Conservation (phyloP, 208 protist genomes). For the Leishmania lainsoni region DNA sequence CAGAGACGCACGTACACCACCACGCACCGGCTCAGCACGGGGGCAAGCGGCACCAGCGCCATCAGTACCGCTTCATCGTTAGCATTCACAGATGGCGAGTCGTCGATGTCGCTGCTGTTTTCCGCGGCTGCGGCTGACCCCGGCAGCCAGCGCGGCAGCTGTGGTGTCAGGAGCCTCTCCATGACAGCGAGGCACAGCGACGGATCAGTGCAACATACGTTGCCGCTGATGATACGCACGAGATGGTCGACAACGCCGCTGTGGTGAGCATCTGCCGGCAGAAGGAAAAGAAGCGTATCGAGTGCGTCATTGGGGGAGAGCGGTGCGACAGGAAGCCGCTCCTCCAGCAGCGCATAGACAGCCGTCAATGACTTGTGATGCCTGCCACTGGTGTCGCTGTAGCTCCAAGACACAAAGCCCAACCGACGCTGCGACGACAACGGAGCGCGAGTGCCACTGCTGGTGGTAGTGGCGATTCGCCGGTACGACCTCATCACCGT, state of each 20-base stretch:
- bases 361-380: not conserved
- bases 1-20: slow-evolving; percentile 7
- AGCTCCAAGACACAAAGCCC: not conserved
- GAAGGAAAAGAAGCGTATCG: slow-evolving; percentile 1
- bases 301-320: slow-evolving; percentile 37
- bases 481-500: not conserved
- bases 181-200: slow-evolving; percentile 16
- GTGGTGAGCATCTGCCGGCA: slow-evolving; percentile 14
- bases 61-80: slow-evolving; percentile 7
- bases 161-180: slow-evolving; percentile 6
- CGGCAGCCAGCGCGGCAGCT: slow-evolving; percentile 6
- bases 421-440: not conserved
- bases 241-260: slow-evolving; percentile 26
- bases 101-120: not conserved
- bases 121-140: not conserved
- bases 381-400: not conserved
- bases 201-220: slow-evolving; percentile 21
- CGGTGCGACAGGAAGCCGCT: slow-evolving; percentile 30
- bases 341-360: slow-evolving; percentile 24
- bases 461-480: not conserved
- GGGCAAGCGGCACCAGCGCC: slow-evolving; percentile 14
- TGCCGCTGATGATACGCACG: slow-evolving; percentile 19
- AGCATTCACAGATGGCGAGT: not conserved
- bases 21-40: slow-evolving; percentile 10
- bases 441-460: slow-evolving; percentile 3